Base-by-base conservation (phyloP, 768 basidiomycete species). In the Hortiboletus flavorubellus region DNA sequence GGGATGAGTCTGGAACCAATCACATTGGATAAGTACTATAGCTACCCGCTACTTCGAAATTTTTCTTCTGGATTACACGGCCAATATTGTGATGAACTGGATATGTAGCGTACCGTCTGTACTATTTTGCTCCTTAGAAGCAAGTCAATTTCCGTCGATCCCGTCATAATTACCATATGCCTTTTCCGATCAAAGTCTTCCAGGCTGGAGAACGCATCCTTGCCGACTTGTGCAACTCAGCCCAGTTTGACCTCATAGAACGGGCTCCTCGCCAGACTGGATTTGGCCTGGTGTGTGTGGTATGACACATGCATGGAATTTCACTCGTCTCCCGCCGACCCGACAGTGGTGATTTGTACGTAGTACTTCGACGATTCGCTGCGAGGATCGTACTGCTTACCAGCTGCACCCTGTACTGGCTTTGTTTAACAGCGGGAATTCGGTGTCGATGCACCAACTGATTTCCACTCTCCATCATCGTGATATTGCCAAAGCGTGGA, bases 101-200 rank as follows among this genome's bases (percentile, higher is more conserved):
- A 60, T 51, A 49, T 63, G 49, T 66, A 68, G 53, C 41, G 42
- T 68, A 67, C 51, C 5, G 33, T 48, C n/a, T 60, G 59, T 69
- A 69, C 65, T 69, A 66, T 64, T 58, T 49, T 47, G 48, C 61
- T 50, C 44, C 44, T 47, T 60, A 63, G 61, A 66, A 65, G 58
- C 34, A 43, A 12, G 59, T 55, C 65, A 48, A 66, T 64, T 56
- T 60, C 54, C 50, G 49, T 60, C 54, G 47, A 56, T 59, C 48
- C 21, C 42, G 46, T 59, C 40, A 35, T 15, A 38, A 26, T 26
- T 26, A 26, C 5, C 26, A 26, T 23, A 8, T 16, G 7, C 11
- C n/a, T 31, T 46, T 46, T 30, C 37, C 11, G 40, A 45, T 45
- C 43, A 6, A 16, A 39, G 16, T n/a, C 16, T 39, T n/a, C 34